Evolutionary conservation across 345 rosid genomes (phyloP), one percentile per base, ranked within the genome.

Genomic region (Geranium rotundifolium): DNA sequence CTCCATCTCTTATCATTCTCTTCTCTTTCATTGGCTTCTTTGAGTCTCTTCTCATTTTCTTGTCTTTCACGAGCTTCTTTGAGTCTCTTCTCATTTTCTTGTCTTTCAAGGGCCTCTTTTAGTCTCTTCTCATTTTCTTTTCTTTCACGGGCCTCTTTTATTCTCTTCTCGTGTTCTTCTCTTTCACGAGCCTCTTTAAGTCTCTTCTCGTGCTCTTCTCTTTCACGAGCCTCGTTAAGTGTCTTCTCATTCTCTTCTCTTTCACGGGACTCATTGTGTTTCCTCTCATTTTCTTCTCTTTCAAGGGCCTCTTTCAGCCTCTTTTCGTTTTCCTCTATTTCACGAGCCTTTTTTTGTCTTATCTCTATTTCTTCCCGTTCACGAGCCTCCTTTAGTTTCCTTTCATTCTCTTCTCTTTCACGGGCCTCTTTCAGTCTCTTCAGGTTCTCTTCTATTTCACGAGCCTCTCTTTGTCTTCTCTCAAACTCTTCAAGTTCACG

Each of bases 201-300:
- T 62, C 62, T 77, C 72, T 75, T 79, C 72, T 76, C 82, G 54
- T 71, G 71, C 65, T 77, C 86, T 77, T 69, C 71, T 69, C 65
- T 75, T 72, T 75, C 83, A 65, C 60, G 71, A 59, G 68, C 70
- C 72, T 75, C 79, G 76, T 63, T 76, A 54, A 71, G 73, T 65
- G 60, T 79, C 64, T 62, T 80, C 74, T 77, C 80, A 54, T 71
- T 75, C 67, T 81, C 58, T 34, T 56, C 61, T 41, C 17, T 56
- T 41, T 62, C 62, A 17, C 5, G 27, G 18, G 71, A 23, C 49
- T 39, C 9, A 30, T 23, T 29, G 17, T 1, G 1, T 14, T 8
- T 29, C 19, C 29, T 17, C 46, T 14, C 46, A 2, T 59, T 66
- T 50, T 29, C 78, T 70, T 76, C 81, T 62, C 29, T 63, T 63